These are phyloP conservation scores for Pulveroboletus sp. DNA, from an alignment of 768 basidiomycete species.

Conservation along the genomic window DNA sequence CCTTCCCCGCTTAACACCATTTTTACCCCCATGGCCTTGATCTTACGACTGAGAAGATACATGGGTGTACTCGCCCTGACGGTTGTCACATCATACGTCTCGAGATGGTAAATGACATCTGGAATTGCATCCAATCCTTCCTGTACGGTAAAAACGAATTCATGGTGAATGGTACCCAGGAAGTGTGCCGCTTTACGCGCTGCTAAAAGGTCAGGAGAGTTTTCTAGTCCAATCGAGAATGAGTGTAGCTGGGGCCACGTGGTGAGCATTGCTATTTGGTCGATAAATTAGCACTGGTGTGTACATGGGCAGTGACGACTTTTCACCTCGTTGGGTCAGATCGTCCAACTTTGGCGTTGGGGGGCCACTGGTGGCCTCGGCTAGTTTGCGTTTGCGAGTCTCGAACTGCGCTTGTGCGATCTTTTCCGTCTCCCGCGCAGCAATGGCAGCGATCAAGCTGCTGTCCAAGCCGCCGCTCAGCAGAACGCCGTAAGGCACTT, in stretches of 20 bases:
- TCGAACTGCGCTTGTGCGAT: constrained; percentile 76
- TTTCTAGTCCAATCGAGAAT: constrained; percentile 92
- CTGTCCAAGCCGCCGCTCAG: constrained; percentile 94
- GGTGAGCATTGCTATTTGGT: constrained; percentile 57
- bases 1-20: constrained; percentile 99
- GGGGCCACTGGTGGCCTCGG: constrained; percentile 51
- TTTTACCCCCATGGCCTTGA: constrained; percentile 99
- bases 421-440: constrained; percentile 92
- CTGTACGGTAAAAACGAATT: constrained; percentile 96
- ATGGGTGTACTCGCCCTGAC: constrained; percentile 97
- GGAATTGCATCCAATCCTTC: constrained; percentile 96
- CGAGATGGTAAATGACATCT: constrained; percentile 96
- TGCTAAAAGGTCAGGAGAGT: constrained; percentile 92
- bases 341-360: constrained; percentile 45
- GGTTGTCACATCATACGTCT: constrained; percentile 98
- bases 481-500: constrained; percentile 96
- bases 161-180: constrained; percentile 93
- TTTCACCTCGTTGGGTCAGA: constrained; percentile 52
- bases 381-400: constrained; percentile 55
- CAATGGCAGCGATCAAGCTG: constrained; percentile 92
- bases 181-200: constrained; percentile 91
- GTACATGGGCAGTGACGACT: constrained; percentile 3
- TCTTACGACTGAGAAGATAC: constrained; percentile 96
- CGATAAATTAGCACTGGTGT: constrained; percentile 1
- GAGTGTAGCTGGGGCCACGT: constrained; percentile 97